Conservation (phyloP, 1,284 basidiomycete species). For the Trichosporon inkin region DNA sequence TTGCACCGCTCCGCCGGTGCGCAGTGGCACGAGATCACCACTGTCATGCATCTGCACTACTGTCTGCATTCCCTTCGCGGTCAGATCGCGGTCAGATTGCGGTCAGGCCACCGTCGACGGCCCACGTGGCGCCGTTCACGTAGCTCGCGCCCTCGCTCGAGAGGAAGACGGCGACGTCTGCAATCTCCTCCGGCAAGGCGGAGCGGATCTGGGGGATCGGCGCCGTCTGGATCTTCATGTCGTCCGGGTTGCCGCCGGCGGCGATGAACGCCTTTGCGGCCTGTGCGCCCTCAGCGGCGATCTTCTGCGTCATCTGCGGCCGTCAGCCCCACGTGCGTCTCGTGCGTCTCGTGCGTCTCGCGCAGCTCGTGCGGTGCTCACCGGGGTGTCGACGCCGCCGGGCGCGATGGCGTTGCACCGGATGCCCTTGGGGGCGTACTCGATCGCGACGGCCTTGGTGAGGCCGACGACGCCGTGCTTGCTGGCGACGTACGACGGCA, state of each 20-base stretch:
- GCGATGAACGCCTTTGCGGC: neutral
- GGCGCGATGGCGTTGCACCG: constrained; percentile 26
- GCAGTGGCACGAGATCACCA: too few species aligned
- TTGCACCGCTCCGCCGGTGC: too few species aligned
- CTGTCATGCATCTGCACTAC: too few species aligned
- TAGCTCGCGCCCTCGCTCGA: constrained; percentile 31
- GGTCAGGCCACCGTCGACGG: constrained; percentile 31
- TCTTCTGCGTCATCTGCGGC: neutral
- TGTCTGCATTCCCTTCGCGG: too few species aligned
- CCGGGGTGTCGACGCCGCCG: constrained; percentile 18
- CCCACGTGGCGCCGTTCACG: constrained; percentile 35
- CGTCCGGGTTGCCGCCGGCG: neutral
- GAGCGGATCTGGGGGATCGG: constrained; percentile 6
- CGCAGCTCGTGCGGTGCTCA: neutral
- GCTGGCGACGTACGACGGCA: constrained; percentile 15
- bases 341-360: too few species aligned
- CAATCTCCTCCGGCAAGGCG: constrained; percentile 31
- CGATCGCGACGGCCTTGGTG: constrained; percentile 19
- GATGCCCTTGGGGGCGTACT: constrained; percentile 20
- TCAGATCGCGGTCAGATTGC: too few species aligned
- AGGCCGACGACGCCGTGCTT: constrained; percentile 29
- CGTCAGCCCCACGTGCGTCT: too few species aligned
- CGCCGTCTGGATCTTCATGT: neutral
- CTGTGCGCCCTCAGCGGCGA: neutral
- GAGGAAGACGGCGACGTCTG: constrained; percentile 36